These are phyloP conservation scores for Saitozyma podzolica DNA, from an alignment of 768 basidiomycete genomes.

Conservation along the genomic window DNA sequence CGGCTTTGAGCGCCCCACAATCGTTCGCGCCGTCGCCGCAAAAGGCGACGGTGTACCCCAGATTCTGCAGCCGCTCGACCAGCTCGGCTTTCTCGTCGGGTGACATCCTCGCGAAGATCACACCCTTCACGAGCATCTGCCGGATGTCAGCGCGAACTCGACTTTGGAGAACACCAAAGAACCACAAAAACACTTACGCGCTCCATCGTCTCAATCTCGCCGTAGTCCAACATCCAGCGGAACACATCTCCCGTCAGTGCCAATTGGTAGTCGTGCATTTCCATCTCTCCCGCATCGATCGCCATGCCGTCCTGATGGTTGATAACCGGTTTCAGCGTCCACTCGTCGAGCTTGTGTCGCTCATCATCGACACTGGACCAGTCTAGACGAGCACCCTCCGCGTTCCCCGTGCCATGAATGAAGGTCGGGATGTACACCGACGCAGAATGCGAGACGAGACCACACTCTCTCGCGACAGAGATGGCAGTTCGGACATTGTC, in stretches of 20 bases:
- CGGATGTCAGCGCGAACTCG: conserved; percentile 4
- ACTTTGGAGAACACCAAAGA: background rate
- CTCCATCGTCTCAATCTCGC: conserved; percentile 88
- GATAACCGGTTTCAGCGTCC: conserved; percentile 74
- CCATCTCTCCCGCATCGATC: conserved; percentile 68
- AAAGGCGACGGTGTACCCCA: conserved; percentile 97
- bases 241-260: conserved; percentile 94
- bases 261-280: conserved; percentile 83
- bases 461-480: conserved; percentile 93
- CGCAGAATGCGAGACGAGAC: conserved; percentile 79
- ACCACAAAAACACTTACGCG: conserved; percentile 61
- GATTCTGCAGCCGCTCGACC: conserved; percentile 84
- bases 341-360: conserved; percentile 78
- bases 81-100: conserved; percentile 99
- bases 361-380: conserved; percentile 93
- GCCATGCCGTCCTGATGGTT: conserved; percentile 63
- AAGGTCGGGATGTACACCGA: conserved; percentile 86
- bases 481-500: conserved; percentile 96
- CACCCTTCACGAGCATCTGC: conserved; percentile 95
- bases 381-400: conserved; percentile 63
- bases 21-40: conserved; percentile 99
- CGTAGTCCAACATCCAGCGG: conserved; percentile 96
- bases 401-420: conserved; percentile 62
- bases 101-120: conserved; percentile 97
- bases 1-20: conserved; percentile 96